Percentiles rank a stretch among this genome's conserved stretches.
Conservation (phyloP, 2,329 filamentous ascomycete genomes). For the Rhytidhysteron rufulum region DNA sequence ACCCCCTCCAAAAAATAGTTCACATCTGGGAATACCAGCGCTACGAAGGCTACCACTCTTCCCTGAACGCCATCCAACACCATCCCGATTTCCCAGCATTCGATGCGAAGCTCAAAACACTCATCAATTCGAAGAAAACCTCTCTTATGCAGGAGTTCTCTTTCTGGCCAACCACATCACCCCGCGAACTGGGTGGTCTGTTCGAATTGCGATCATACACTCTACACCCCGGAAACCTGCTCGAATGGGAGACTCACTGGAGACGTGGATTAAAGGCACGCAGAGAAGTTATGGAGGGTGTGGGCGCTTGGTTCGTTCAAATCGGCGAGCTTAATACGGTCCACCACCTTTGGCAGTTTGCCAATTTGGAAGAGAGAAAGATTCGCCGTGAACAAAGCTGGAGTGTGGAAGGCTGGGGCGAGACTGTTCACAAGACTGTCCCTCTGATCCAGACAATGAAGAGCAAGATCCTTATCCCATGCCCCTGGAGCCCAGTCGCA, state of each 20-base stretch:
- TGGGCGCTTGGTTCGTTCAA: conserved; percentile 98
- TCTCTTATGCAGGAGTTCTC: conserved; percentile 99
- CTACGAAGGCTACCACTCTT: conserved; percentile 92
- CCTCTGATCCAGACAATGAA: conserved; percentile 96
- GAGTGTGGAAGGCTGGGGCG: conserved; percentile 91
- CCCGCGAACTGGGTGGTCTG: conserved; percentile 82
- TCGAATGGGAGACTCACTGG: conserved; percentile 99
- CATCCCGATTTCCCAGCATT: conserved; percentile 83
- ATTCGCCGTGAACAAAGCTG: conserved; percentile 89
- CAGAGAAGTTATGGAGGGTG: conserved; percentile 96
- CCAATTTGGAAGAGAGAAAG: conserved; percentile 91
- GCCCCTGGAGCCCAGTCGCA: conserved; percentile 93
- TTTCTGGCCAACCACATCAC: conserved; percentile 95
- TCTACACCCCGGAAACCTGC: conserved; percentile 86
- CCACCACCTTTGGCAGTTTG: conserved; percentile 98
- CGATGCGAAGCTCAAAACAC: conserved; percentile 75
- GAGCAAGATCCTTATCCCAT: conserved; percentile 85
- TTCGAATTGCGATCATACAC: conserved; percentile 98
- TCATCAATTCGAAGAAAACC: conserved; percentile 79
- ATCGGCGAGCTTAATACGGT: conserved; percentile 97
- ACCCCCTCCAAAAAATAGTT: conserved; percentile 57
- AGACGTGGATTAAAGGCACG: conserved; percentile 84
- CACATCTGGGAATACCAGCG: conserved; percentile 99
- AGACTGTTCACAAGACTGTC: conserved; percentile 97
- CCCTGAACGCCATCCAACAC: conserved; percentile 75